These are phyloP conservation scores for Chaetomium sp. DNA, from an alignment of 2,329 filamentous ascomycete species.

Conservation along the genomic window DNA sequence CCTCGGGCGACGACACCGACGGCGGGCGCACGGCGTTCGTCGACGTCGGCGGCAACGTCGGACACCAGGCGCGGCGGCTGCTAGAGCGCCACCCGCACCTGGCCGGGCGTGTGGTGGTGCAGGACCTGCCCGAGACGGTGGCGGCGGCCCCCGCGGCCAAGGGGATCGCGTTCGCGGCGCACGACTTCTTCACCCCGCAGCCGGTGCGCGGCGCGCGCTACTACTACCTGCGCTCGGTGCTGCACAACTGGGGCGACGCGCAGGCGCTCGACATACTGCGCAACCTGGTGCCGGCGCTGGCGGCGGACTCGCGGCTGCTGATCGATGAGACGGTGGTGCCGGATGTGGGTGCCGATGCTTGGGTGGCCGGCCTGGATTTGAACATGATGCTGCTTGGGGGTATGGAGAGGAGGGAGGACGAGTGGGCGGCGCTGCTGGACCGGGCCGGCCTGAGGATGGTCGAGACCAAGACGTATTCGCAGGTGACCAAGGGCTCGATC, in stretches of 20 bases:
- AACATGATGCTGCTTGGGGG: neutral
- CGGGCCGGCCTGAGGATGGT: neutral
- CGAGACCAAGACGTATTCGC: neutral
- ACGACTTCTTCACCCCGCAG: conserved; percentile 7
- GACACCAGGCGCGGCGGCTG: neutral
- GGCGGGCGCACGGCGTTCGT: neutral
- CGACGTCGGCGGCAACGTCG: conserved; percentile 3
- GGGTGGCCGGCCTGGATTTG: conserved; percentile 2
- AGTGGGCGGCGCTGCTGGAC: neutral
- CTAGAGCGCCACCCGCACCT: neutral
- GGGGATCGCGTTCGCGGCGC: neutral
- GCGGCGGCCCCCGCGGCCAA: neutral
- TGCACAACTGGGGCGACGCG: conserved; percentile 7
- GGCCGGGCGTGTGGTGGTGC: neutral
- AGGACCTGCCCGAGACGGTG: neutral
- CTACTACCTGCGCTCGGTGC: conserved; percentile 2
- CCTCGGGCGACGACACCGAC: too few relatives aligned
- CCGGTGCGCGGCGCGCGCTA: neutral
- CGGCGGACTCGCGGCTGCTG: neutral
- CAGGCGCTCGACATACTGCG: neutral
- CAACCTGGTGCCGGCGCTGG: neutral
- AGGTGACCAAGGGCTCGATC: neutral
- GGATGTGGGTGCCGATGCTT: neutral
- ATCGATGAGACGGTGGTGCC: conserved; percentile 3
- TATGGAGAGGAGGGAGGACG: neutral